Evolutionary conservation across 2,329 filamentous ascomycete genomes (phyloP).

Genomic region (Neofusicoccum cordaticola): DNA sequence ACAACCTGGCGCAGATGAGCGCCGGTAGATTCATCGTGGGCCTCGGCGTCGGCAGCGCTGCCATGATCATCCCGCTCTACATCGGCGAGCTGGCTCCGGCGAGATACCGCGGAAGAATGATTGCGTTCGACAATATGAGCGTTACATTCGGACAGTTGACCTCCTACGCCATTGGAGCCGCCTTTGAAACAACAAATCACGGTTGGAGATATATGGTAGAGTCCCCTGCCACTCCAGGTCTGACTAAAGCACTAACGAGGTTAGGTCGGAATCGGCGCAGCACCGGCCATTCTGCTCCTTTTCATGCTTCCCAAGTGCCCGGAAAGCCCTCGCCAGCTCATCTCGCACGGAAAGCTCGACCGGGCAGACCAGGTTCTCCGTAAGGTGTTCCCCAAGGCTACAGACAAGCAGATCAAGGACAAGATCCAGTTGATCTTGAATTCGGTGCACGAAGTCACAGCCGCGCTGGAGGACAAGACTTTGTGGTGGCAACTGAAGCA

Average conservation of each 20-base stretch:
- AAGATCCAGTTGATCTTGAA: slow-evolving; percentile 24
- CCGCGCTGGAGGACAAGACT: slow-evolving; percentile 34
- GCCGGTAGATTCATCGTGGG: slow-evolving; percentile 31
- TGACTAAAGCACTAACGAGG: slow-evolving; percentile 20
- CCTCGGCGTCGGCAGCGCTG: slow-evolving; percentile 31
- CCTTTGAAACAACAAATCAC: slow-evolving; percentile 33
- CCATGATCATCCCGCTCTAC: slow-evolving; percentile 32
- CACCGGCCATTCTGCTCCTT: slow-evolving; percentile 35
- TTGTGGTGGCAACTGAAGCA: slow-evolving; percentile 25
- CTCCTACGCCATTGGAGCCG: slow-evolving; percentile 33
- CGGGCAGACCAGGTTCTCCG: slow-evolving; percentile 34
- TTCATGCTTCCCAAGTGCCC: slow-evolving; percentile 35
- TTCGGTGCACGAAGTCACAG: slow-evolving; percentile 32
- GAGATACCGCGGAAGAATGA: slow-evolving; percentile 35
- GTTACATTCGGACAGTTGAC: slow-evolving; percentile 31
- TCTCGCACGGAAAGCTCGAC: slow-evolving; percentile 35
- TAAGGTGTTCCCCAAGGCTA: slow-evolving; percentile 31
- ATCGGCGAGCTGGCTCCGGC: slow-evolving; percentile 26
- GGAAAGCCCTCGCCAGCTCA: slow-evolving; percentile 38
- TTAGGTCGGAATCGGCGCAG: slow-evolving; percentile 37
- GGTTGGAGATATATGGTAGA: slow-evolving; percentile 19
- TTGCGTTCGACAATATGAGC: slow-evolving; percentile 41
- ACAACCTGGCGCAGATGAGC: slow-evolving; percentile 27
- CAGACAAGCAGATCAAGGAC: slow-evolving; percentile 16
- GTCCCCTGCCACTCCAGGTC: no score